These are phyloP conservation scores for Trichoderma sp. DNA, from an alignment of 2,329 filamentous ascomycete species.

Conservation along the genomic window DNA sequence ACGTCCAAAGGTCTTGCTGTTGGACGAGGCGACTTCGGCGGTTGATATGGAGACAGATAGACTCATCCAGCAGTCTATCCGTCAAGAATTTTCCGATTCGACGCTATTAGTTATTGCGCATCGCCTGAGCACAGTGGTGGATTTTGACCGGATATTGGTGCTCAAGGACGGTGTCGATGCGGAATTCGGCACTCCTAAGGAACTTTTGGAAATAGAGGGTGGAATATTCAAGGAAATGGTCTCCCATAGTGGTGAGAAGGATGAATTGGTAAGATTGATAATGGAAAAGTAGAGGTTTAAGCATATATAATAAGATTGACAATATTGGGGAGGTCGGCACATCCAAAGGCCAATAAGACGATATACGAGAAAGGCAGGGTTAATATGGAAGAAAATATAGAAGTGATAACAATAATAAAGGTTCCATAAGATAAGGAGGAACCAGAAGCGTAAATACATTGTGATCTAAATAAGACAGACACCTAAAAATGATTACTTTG, in stretches of 20 bases:
- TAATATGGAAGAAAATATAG: neutral
- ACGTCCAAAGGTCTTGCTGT: constrained; percentile 68
- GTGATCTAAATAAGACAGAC: too few species aligned
- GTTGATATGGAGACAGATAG: constrained; percentile 71
- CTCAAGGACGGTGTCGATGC: constrained; percentile 64
- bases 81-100: constrained; percentile 65
- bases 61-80: constrained; percentile 68
- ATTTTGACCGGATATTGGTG: constrained; percentile 70
- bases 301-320: neutral
- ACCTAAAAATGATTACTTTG: too few species aligned
- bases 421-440: too few species aligned
- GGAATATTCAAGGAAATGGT: constrained; percentile 58
- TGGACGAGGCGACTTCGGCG: constrained; percentile 73
- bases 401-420: neutral
- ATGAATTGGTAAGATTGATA: constrained; percentile 19
- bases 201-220: constrained; percentile 53
- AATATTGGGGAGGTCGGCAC: neutral
- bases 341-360: too few species aligned
- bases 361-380: too few species aligned
- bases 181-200: constrained; percentile 63
- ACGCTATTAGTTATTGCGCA: constrained; percentile 73
- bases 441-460: too few species aligned
- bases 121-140: constrained; percentile 68
- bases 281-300: neutral
- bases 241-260: constrained; percentile 19